Evolutionary conservation across 1,139 yeast species (phyloP).

Genomic region (Sugiyamaella sp.): DNA sequence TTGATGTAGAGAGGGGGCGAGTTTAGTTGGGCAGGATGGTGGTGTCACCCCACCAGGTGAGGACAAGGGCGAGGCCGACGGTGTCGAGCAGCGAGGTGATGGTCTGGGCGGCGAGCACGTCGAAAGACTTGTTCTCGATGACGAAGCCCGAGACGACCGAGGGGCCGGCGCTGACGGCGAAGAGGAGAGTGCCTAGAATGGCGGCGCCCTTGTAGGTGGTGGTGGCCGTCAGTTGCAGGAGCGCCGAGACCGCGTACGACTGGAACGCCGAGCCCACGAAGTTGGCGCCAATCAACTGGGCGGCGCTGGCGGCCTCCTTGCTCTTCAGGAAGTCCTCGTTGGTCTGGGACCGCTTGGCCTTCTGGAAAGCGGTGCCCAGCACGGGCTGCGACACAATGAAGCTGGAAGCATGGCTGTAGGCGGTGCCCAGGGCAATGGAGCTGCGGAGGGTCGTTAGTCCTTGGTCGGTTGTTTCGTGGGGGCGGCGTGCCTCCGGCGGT

Average conservation of each 20-base stretch:
- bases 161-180: conserved; percentile 46
- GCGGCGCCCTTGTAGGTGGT: conserved; percentile 47
- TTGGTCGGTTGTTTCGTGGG: not conserved
- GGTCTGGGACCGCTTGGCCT: conserved; percentile 41
- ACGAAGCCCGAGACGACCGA: conserved; percentile 41
- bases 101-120: conserved; percentile 42
- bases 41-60: conserved; percentile 43
- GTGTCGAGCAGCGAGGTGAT: conserved; percentile 46
- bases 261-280: conserved; percentile 43
- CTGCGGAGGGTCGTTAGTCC: conserved; percentile 21
- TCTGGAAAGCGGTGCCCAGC: conserved; percentile 46
- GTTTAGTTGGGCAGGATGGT: conserved; percentile 6
- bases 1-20: not conserved
- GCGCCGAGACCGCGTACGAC: conserved; percentile 48
- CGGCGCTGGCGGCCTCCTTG: conserved; percentile 46
- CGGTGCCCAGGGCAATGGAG: conserved; percentile 48
- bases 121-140: conserved; percentile 44
- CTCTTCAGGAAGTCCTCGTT: conserved; percentile 44
- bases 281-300: conserved; percentile 43
- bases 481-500: not conserved
- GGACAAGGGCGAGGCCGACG: conserved; percentile 46
- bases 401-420: conserved; percentile 44
- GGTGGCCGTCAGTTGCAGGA: conserved; percentile 46
- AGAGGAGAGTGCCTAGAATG: conserved; percentile 45
- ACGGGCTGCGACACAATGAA: conserved; percentile 46